Evolutionary conservation across 169 alveolate genomes (phyloP), one percentile per base, ranked within the genome.

Genomic region (Besnoitia besnoiti): DNA sequence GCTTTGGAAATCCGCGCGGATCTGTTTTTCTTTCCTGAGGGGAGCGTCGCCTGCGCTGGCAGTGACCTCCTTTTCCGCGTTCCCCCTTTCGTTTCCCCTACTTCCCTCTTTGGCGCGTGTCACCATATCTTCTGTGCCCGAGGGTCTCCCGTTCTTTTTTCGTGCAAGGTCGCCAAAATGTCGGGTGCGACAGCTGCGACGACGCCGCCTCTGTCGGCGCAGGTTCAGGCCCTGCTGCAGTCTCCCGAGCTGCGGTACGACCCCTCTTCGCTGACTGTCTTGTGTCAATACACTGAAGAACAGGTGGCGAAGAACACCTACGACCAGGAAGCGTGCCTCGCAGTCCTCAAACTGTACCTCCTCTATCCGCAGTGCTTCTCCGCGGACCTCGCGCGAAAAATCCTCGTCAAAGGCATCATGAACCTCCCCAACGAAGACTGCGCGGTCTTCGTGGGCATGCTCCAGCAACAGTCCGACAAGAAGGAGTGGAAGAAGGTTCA

Each of bases 341-440:
- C 93, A 1, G 85, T 90, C n/a, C 89, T 90, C n/a, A 39, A 87
- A 50, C 75, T 90, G 35, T 90, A 90, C 30, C 82, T 90, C n/a
- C 93, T 90, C 10, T 90, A 90, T 39, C 93, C 93, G n/a, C 93
- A 90, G 85, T 90, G 93, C 40, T 85, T 87, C n/a, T 49, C 85
- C 37, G 93, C 82, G 27, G 93, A 90, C 44, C 88, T 90, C 39
- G 90, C 85, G 27, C 44, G 93, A 4, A 90, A 90, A 27, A 90
- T 90, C 49, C 84, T 90, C 27, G 93, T 90, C 19, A 85, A 90
- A 40, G 85, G 77, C 19, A 77, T 90, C 47, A 87, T 90, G 33
- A 76, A 85, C 8, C 93, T 90, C 10, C 93, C 93, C 0, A 42
- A 42, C 59, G 87, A 77, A 77, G 87, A 77, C 87, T 77, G 87